Conservation (phyloP, 176 grass and related monocot species). For the Hsuehochloa calcarea region DNA sequence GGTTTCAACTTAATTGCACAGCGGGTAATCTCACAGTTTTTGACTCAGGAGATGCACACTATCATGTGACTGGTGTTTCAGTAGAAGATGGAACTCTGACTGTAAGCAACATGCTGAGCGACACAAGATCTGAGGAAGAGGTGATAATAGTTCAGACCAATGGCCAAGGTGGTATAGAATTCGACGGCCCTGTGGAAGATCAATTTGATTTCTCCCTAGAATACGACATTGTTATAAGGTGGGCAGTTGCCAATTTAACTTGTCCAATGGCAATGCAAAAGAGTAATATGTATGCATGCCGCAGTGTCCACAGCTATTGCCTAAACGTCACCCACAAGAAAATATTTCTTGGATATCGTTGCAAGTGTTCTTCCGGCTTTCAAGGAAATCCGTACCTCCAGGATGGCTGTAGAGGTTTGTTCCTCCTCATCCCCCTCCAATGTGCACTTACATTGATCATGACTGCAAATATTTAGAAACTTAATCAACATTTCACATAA, state of each 20-base stretch:
- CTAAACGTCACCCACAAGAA: background rate
- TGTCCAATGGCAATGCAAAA: background rate
- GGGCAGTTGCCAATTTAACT: background rate
- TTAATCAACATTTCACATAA: no score
- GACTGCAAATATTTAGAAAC: background rate
- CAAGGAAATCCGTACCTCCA: conserved; percentile 40
- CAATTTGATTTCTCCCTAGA: background rate
- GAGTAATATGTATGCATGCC: conserved; percentile 4
- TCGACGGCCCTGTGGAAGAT: no score
- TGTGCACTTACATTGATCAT: background rate
- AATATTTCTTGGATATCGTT: conserved; percentile 18
- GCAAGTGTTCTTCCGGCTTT: conserved; percentile 23
- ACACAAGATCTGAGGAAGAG: no score
- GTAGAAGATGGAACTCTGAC: background rate
- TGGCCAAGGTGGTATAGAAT: fast-evolving
- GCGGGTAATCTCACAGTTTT: background rate
- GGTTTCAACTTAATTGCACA: no score
- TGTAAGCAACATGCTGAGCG: background rate
- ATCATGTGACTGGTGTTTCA: background rate
- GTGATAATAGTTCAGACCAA: background rate
- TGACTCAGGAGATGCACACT: background rate
- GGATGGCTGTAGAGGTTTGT: conserved; percentile 24
- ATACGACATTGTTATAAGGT: background rate
- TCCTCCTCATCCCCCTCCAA: background rate
- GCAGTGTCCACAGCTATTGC: background rate